Percentiles rank a stretch among this genome's conserved stretches.
phyloP scores from a whole-genome alignment of 768 basidiomycete species.

The Collybiopsis luxurians region DNA sequence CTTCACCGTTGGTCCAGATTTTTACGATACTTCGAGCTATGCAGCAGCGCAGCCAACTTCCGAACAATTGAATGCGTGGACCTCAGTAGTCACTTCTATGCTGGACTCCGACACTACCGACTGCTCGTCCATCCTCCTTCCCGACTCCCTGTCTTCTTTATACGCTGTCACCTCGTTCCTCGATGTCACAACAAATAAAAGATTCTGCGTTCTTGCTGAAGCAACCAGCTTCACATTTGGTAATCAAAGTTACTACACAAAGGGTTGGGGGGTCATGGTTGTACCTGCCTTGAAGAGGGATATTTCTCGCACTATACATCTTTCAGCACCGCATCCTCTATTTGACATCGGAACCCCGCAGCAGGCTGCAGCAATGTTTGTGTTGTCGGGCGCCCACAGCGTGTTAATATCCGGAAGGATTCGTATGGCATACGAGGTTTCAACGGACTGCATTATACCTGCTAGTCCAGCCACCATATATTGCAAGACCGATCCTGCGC shows the following conservation, averaged over 20 bases:
- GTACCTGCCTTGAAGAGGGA: not conserved
- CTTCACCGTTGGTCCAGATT: not conserved
- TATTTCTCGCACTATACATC: constrained; percentile 3
- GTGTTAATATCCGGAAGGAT: constrained; percentile 6
- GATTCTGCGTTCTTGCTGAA: constrained; percentile 7
- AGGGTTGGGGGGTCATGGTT: constrained; percentile 5
- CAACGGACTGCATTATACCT: constrained; percentile 27
- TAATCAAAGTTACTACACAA: not conserved
- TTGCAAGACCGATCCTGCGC: constrained; percentile 45
- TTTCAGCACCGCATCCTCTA: constrained; percentile 10
- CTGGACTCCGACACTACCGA: not conserved
- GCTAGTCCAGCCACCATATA: constrained; percentile 18
- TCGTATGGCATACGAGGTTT: not conserved
- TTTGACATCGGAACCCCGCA: constrained; percentile 9
- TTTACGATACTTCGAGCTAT: constrained; percentile 3
- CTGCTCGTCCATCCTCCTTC: not conserved
- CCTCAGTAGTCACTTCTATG: not conserved
- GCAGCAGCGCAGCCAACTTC: constrained; percentile 5
- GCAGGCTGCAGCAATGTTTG: constrained; percentile 8
- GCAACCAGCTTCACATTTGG: not conserved
- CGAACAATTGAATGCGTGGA: constrained; percentile 2
- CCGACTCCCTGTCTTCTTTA: not conserved
- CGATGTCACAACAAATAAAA: not conserved
- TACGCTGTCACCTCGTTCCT: not conserved
- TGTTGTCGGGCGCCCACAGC: not conserved